Evolutionary conservation across 306 rosid species (phyloP), one percentile per base, ranked within the genome.

Genomic region (Trifolium repens): DNA sequence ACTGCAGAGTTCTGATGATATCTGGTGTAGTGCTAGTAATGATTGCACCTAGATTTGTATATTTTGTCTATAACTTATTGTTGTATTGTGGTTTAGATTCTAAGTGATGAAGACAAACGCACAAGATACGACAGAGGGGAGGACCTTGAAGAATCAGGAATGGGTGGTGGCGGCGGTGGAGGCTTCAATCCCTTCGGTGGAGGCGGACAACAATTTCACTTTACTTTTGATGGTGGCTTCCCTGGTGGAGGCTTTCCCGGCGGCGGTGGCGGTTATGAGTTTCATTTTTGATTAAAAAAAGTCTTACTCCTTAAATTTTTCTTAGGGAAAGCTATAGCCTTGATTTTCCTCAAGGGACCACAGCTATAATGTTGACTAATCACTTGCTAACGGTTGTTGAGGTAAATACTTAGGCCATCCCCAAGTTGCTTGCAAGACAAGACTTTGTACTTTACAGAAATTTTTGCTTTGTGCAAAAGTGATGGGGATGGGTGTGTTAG

Each of bases 171-270:
- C 0, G 93, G 96, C 0, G 96, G 96, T 0, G 92, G 94, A 1
- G 98, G 97, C 19, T 94, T 89, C 88, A 92, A 94, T 69, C 98
- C 98, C 13, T 94, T 89, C 42, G 97, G 97, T 1, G 94, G 85
- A 3, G 94, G 94, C 0, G 98, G 96, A 46, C 98, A 87, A 78
- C 88, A 75, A 62, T 94, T n/a, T 78, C 87, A 92, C 40, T 94
- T 85, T 70, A 74, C 88, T 5, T 94, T 84, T 44, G 97, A 91
- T 0, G 88, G 87, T n/a, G 91, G 91, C 74, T 87, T 81, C 52
- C 90, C 90, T 1, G 89, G 87, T 1, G 92, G 96, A 17, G 96
- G 89, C 9, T 91, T 86, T 75, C 92, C 89, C 1, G 96, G 89
- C 12, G 93, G 90, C 5, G 93, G 96, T 0, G 93, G 96, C 0